These are phyloP conservation scores for Miamiensis avidus DNA, from an alignment of 169 alveolate genomes.

Conservation along the genomic window DNA sequence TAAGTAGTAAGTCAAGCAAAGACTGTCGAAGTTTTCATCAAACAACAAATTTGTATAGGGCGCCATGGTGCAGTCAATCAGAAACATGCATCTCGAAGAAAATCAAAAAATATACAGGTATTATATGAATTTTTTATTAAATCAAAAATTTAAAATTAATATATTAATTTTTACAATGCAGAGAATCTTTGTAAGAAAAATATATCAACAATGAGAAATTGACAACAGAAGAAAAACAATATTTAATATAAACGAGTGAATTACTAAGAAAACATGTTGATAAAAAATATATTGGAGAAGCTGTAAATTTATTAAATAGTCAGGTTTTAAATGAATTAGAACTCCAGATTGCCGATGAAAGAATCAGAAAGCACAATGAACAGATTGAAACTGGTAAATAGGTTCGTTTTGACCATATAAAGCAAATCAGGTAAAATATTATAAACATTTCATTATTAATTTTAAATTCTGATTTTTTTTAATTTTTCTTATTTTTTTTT, in stretches of 20 bases:
- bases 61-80: background rate
- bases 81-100: background rate
- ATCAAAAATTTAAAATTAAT: background rate
- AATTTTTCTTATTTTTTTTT: background rate
- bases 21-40: too few relatives aligned
- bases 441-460: too few relatives aligned
- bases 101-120: background rate
- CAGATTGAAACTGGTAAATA: background rate
- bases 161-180: too few relatives aligned
- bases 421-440: background rate
- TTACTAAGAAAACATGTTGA: background rate
- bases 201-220: background rate
- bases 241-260: too few relatives aligned
- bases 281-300: background rate
- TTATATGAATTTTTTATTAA: too few relatives aligned
- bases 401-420: background rate
- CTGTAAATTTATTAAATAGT: background rate
- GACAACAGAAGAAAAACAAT: background rate
- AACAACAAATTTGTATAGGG: background rate
- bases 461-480: background rate
- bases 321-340: background rate
- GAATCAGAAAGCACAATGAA: too few relatives aligned
- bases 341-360: background rate
- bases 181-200: background rate
- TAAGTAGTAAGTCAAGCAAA: too few relatives aligned